Base-by-base conservation (phyloP, 2,329 filamentous ascomycete species). In the Plenodomus tracheiphilus region DNA sequence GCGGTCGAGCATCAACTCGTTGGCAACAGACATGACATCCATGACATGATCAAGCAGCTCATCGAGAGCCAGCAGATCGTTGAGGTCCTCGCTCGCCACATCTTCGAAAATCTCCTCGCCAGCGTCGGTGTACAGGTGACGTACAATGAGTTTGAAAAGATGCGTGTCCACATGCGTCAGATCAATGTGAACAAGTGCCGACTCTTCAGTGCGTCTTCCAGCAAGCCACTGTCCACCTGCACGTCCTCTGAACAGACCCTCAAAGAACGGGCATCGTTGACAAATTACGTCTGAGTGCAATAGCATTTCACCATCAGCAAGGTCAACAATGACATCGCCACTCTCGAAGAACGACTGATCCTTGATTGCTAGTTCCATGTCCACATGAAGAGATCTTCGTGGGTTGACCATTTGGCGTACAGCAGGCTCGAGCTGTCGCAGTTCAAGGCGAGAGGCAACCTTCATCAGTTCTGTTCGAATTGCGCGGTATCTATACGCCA, bases 1-100 rank as follows among this genome's bases (percentile, higher is more conserved):
- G 6, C 92, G 83, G 68, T 97, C 91, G 39, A 99, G 81, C 92
- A 99, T 97, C 48, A 99, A 77, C 71, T 99, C 93, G 66, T 99
- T 94, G 11, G 92, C 91, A 43, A 90, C 87, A 47, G 85, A 85
- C 81, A 97, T 87, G 38, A 97, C 89, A 61, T 96, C 91, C 74
- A 97, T 82, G 8, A 97, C 81, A n/a, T 94, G 77, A 61, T 97
- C 91, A 4, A 92, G 84, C 54, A 96, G 91, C 39, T 91, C 87
- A 58, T 97, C 91, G 5, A 96, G 58, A 19, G 71, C 71, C 13
- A 73, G 58, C 10, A 70, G 53, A 35, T 74, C 71, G 16, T 72
- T 72, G 6, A 73, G 74, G 51, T 86, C 85, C 15, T 83, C 76
- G 30, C 83, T 81, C 15, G 87, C 81, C 4, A 94, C 81, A 25